Percentiles rank a stretch among this genome's conserved stretches.
phyloP scores from a whole-genome alignment of 78 protist species.

The Dictyostelium firmibasis region DNA sequence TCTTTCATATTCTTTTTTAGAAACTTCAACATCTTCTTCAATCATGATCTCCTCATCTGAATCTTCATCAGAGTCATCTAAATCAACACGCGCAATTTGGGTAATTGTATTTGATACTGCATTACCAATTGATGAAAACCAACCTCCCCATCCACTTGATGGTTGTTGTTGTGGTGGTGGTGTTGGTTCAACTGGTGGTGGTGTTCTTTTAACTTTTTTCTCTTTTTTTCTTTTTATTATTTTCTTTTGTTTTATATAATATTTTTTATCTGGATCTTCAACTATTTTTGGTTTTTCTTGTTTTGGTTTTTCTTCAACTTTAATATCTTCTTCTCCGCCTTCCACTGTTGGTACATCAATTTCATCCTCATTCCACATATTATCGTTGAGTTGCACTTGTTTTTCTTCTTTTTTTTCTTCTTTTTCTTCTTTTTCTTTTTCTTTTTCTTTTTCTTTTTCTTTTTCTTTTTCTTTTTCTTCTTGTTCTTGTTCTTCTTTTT shows the following conservation, averaged over 20 bases:
- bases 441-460: not conserved
- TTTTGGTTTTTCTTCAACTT: not conserved
- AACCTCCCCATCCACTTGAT: conserved; percentile 57
- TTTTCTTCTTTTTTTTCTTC: not conserved
- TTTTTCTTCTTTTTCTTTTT: not conserved
- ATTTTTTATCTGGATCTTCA: not conserved
- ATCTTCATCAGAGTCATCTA: conserved; percentile 23
- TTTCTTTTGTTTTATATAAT: not conserved
- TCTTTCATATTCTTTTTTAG: conserved; percentile 2
- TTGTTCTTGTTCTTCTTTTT: not conserved
- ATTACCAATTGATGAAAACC: conserved; percentile 72
- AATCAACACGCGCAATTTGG: conserved; percentile 26
- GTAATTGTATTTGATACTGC: conserved; percentile 64
- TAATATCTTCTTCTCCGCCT: not conserved
- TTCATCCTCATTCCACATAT: not conserved
- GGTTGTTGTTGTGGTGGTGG: conserved; percentile 6
- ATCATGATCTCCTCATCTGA: not conserved
- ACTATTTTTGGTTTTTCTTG: not conserved
- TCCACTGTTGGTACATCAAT: not conserved
- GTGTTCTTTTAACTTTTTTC: not conserved
- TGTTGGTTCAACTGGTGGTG: not conserved
- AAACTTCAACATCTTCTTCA: conserved; percentile 23
- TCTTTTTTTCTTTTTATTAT: not conserved
- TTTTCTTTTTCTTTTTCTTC: not conserved
- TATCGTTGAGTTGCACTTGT: not conserved